Evolutionary conservation across 2,329 filamentous ascomycete genomes (phyloP).

Genomic region (Colletotrichum sp.): DNA sequence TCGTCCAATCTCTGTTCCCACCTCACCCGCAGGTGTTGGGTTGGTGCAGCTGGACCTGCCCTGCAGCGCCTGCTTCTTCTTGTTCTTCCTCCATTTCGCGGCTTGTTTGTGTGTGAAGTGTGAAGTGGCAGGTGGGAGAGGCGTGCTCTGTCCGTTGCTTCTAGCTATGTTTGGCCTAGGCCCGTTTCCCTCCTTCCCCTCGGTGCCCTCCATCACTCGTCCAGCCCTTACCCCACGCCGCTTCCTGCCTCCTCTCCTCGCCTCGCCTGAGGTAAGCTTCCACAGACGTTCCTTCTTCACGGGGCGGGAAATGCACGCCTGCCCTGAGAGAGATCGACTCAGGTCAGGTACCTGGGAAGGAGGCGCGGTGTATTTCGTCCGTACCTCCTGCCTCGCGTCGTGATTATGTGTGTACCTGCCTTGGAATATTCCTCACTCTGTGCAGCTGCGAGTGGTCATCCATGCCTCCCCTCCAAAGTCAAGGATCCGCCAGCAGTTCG

Average conservation of each 20-base stretch:
- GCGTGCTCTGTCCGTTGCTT: neutral
- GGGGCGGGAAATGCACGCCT: neutral
- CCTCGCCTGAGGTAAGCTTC: neutral
- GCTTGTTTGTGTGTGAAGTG: neutral
- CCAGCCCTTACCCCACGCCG: slow-evolving; percentile 1
- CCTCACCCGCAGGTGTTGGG: neutral
- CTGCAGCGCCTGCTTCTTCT: neutral
- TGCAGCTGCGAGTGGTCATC: neutral
- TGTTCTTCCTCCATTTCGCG: neutral
- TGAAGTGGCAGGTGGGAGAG: slow-evolving; percentile 12
- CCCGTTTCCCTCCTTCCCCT: neutral
- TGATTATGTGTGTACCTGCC: neutral
- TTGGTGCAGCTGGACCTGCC: neutral
- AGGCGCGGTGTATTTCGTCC: neutral
- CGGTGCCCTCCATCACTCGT: neutral
- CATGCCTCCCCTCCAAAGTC: neutral
- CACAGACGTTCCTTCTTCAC: neutral
- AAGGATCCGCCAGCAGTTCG: neutral
- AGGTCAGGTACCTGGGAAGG: neutral
- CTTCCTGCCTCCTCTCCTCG: neutral
- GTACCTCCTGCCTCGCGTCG: neutral
- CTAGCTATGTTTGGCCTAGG: slow-evolving; percentile 1
- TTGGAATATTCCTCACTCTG: neutral
- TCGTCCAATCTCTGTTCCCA: slow-evolving; percentile 1
- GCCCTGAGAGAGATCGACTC: neutral